Base-by-base conservation (phyloP, 768 basidiomycete genomes). In the Leccinum subtestaceum region DNA sequence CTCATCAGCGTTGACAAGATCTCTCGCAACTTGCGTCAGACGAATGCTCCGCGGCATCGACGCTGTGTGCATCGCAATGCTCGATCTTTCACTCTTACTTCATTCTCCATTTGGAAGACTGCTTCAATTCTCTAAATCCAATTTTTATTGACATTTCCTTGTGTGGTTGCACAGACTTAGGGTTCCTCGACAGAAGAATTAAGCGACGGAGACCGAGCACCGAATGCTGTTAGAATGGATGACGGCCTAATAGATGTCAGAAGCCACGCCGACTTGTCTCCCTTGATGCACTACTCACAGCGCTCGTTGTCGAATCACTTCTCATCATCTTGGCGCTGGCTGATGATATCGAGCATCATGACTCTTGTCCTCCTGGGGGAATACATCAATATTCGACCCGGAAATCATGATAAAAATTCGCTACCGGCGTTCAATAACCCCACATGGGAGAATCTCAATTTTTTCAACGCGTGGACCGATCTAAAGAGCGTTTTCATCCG, bases 21-120 rank as follows among this genome's bases (percentile, higher is more conserved):
- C 23, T 23, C 23, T 58, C 6, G 25, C 17, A 36, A 15, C 17
- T 11, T 40, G 23, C 12, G 17, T 53, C 17, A 17, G 15, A 53
- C 15, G 17, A 19, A 27, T 38, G 27, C 43, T 38, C 36, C 19
- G 25, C 34, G 17, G n/a, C 34, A 13, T n/a, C 12, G 31, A n/a
- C 17, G 21, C 5, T 40, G 34, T n/a, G 15, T 12, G 17, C 29
- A 34, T 38, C 45, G 21, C 45, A 21, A 29, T 11, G 12, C 34
- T 38, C 23, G 21, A 27, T n/a, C 13, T 32, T 27, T 36, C 27
- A 5, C 4, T 19, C 25, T 21, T 25, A 25, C 31, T 6, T 27
- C 32, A 50, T 58, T 59, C 56, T 57, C 51, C 47, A 40, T 62
- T 53, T 63, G 32, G 61, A 29, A 29, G 15, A 43, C 31, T n/a